Evolutionary conservation across 768 basidiomycete species (phyloP).

Genomic region (Phlebiopsis gigantea): DNA sequence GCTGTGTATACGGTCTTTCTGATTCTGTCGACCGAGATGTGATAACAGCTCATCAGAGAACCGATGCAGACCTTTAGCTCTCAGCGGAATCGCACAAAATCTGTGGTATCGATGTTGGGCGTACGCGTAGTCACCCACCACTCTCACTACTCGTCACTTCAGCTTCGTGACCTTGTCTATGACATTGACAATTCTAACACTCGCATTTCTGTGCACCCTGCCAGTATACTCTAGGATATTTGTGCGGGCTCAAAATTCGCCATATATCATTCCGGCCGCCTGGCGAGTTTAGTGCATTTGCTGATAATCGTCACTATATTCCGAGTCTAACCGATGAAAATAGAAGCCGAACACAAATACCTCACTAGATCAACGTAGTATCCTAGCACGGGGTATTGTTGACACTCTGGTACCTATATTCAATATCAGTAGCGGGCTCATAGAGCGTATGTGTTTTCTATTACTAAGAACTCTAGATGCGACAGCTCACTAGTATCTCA

Average conservation of each 20-base stretch:
- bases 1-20: no score
- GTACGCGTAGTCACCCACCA: no score
- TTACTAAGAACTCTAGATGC: neutral
- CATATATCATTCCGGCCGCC: neutral
- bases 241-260: neutral
- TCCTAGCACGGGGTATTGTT: neutral
- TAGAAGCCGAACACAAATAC: neutral
- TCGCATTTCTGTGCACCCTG: neutral
- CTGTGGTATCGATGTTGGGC: no score
- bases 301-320: neutral
- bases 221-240: neutral
- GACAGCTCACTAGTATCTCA: neutral
- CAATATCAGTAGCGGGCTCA: neutral
- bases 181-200: neutral
- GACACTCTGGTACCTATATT: neutral
- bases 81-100: no score
- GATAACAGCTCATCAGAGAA: no score
- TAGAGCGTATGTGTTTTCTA: neutral
- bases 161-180: neutral
- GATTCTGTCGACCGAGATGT: no score
- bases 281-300: neutral
- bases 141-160: no score
- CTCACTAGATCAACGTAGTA: neutral
- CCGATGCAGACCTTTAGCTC: no score
- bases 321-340: neutral